Base-by-base conservation (phyloP, 805 yeast genomes). In the Saccharomycopsis guyanensis region DNA sequence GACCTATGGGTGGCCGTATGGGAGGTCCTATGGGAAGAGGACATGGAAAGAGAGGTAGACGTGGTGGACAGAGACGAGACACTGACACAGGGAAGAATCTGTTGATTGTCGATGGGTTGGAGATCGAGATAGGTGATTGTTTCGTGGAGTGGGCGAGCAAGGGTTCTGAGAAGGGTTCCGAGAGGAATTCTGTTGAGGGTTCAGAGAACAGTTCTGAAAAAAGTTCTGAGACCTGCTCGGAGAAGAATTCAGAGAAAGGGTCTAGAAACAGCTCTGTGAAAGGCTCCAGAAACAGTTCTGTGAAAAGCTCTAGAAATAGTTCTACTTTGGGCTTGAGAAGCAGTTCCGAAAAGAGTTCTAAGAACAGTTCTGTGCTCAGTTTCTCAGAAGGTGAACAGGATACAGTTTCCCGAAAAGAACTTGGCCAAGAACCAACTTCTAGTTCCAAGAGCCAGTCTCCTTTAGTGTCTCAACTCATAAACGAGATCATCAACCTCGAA, bases 1-100 rank as follows among this genome's bases (percentile, higher is more conserved):
- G 16, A n/a, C 16, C 42, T 23, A 16, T 34, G 37, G 40, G 40
- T n/a, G 40, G 24, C 4, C 40, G 18, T 16, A 34, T 34, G 37
- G 18, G 40, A 5, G 40, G 40, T 15, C 40, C 40, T 16, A 37
- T 37, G 40, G 40, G 40, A 3, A 23, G 32, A 39, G 29, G 24
- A 19, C 16, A 10, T 13, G 33, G 42, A 10, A 27, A 13, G 10
- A 6, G 10, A 6, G 29, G 29, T 10, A 25, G 29, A 25, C 29
- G 29, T 6, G 6, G 6, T 25, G 29, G 29, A 6, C 29, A 10
- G 29, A 10, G 29, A 10, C 29, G 29, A 10, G 29, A 25, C 6
- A 25, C 10, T 10, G 29, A 25, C 10, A 25, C 10, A 6, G 10
- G 29, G 6, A 10, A 7, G 6, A 25, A 25, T 25, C 6, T 6